Percentiles rank a stretch among this genome's conserved stretches.
Evolutionary conservation across 768 basidiomycete genomes (phyloP).

Genomic region (Leccinum subgranulosum): DNA sequence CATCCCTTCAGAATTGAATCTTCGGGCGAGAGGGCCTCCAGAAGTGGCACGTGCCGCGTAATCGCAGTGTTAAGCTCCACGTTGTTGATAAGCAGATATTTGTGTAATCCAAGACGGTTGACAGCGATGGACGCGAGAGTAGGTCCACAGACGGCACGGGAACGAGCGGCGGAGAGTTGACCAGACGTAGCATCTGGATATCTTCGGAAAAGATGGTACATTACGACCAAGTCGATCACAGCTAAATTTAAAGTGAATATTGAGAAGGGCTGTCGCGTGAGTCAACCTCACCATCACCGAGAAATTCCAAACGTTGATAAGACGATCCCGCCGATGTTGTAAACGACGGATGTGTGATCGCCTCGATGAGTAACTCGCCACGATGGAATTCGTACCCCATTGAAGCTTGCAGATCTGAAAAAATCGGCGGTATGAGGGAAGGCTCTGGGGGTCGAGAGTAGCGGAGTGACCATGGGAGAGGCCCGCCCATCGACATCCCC

Average conservation of each 20-base stretch:
- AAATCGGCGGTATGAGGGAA: slow-evolving; percentile 43
- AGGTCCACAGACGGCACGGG: slow-evolving; percentile 69
- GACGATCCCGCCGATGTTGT: slow-evolving; percentile 50
- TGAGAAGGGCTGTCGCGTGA: not conserved
- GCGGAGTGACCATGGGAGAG: slow-evolving; percentile 63
- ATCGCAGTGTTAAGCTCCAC: slow-evolving; percentile 67
- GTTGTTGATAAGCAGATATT: slow-evolving; percentile 65
- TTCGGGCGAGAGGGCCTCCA: slow-evolving; percentile 51
- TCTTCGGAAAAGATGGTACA: slow-evolving; percentile 65
- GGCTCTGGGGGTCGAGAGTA: slow-evolving; percentile 36
- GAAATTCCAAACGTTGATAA: slow-evolving; percentile 85
- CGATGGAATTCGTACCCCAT: slow-evolving; percentile 71
- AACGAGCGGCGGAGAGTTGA: slow-evolving; percentile 68
- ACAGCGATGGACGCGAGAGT: slow-evolving; percentile 71
- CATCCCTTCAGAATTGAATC: slow-evolving; percentile 70
- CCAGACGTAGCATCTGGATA: slow-evolving; percentile 73
- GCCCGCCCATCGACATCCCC: slow-evolving; percentile 71
- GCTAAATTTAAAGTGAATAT: slow-evolving; percentile 39
- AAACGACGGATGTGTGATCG: slow-evolving; percentile 85
- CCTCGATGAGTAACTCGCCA: slow-evolving; percentile 65
- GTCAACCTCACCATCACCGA: slow-evolving; percentile 75
- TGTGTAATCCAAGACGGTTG: slow-evolving; percentile 62
- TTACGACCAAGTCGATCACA: slow-evolving; percentile 67
- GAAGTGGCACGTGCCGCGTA: slow-evolving; percentile 53
- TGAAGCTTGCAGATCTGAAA: slow-evolving; percentile 52